phyloP scores from a whole-genome alignment of 208 protist genomes.

The Trypanosoma cruzi region DNA sequence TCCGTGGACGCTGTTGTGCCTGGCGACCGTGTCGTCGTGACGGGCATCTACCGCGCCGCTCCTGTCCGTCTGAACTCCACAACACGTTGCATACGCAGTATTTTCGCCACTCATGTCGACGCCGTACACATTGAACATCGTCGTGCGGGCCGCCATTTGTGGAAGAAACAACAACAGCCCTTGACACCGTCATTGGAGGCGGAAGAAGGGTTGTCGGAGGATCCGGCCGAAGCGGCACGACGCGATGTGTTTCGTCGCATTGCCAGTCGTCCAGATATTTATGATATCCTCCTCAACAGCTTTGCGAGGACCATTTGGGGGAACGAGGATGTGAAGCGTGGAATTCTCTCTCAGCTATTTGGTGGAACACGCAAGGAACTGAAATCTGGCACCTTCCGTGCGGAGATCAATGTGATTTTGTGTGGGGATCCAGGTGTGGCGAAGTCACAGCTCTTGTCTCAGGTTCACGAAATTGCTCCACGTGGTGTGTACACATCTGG shows the following conservation, averaged over 20 bases:
- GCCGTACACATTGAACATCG: constrained; percentile 96
- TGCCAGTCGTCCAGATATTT: constrained; percentile 93
- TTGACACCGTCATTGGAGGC: not conserved
- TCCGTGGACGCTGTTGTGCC: constrained; percentile 97
- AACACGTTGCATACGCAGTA: constrained; percentile 92
- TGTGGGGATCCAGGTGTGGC: constrained; percentile 99
- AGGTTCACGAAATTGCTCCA: constrained; percentile 98
- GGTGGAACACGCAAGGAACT: constrained; percentile 97
- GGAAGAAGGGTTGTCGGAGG: constrained; percentile 9
- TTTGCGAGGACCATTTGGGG: constrained; percentile 98
- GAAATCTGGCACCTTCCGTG: constrained; percentile 78
- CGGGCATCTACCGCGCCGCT: constrained; percentile 97
- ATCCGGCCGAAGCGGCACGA: constrained; percentile 53
- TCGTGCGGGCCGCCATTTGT: constrained; percentile 38
- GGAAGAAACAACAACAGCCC: constrained; percentile 22
- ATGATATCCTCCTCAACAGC: constrained; percentile 94
- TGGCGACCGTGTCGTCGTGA: constrained; percentile 98
- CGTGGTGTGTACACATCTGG: constrained; percentile 99
- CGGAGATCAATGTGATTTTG: constrained; percentile 99
- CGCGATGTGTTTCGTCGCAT: constrained; percentile 79
- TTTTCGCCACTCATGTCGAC: constrained; percentile 98
- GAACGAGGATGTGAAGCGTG: constrained; percentile 98
- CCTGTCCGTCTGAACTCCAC: constrained; percentile 94
- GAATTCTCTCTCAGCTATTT: constrained; percentile 98
- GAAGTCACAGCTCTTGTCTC: constrained; percentile 99